Evolutionary conservation across 345 rosid species (phyloP), one percentile per base, ranked within the genome.

Genomic region (Salix suchowensis): DNA sequence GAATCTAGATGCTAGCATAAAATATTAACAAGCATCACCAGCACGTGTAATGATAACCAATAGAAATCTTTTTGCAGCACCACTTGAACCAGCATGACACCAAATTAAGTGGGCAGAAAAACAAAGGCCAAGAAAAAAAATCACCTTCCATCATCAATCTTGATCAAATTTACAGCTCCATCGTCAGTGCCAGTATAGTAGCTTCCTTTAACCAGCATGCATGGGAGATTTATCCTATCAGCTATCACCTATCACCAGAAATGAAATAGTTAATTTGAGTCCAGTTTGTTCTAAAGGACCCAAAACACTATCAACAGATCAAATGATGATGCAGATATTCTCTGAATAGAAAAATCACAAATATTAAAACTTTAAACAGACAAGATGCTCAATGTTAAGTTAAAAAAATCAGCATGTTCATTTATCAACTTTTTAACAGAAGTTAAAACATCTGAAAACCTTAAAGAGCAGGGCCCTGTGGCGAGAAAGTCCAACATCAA

Each of bases 101-200:
- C 15, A 32, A 18, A 50, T 40, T 72, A 8, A 72, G 50, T n/a
- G 64, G 23, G 23, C 26, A 11, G 68, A 24, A n/a, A 32, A n/a
- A 72, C 62, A 73, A 40, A 3, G 4, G 28, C 7, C 40, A 19
- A 24, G 48, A 37, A 55, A 65, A 67, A 21, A 66, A 26, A 74
- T 74, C 83, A 92, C 98, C 98, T 89, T 88, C 86, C 92, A 70
- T 81, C 70, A 79, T 90, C 88, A 69, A 90, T 85, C 83, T 84
- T 89, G 79, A 94, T 88, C 85, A 94, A 81, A 84, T 92, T 91
- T 81, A 94, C 93, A 70, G 97, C 97, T 65, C 98, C 98, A 78
- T 92, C 97, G 84, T 94, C 98, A 10, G 98, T 92, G 78, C 98
- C 98, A 73, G 98, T 92, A 69, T 92, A 94, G 87, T 88, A 94